Evolutionary conservation across 805 yeast species (phyloP), one percentile per base, ranked within the genome.

Genomic region (Sugiyamaella valdiviana): DNA sequence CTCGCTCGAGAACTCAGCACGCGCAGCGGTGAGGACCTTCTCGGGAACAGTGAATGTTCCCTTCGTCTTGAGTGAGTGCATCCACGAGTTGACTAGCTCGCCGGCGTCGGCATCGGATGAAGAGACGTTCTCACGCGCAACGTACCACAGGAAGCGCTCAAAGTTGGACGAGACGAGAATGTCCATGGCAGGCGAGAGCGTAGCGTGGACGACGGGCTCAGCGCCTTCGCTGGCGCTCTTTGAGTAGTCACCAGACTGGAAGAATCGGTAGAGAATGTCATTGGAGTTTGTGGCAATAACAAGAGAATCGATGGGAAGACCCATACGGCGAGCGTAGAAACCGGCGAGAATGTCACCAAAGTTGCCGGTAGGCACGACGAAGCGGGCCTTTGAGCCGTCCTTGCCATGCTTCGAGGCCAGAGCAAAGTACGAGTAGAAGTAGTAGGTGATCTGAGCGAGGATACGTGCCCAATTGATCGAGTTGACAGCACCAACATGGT

Each of bases 391-490:
- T 19, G 55, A 53, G 24, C 42, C 48, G 12, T 51, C 36, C 7
- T 38, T 45, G 38, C 53, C 55, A 23, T 42, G 58, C 40, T 57
- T 44, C 44, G 58, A 64, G 45, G 62, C 64, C 48, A 85, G 70
- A 64, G 81, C 82, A 78, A 93, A 90, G 74, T 82, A 93, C 4
- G 98, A 80, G 68, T 85, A 81, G 76, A 90, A 93, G 73, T 93
- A 93, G 72, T 93, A 93, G 19, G 99, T 90, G 66, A 89, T 91
- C 73, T 93, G 99, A 38, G 99, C 97, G 60, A 93, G 77, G 58
- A 93, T 93, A 71, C 99, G 82, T 6, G 99, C 98, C 99, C 99
- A 93, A 76, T 93, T 93, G 67, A 93, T 93, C 42, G 98, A 90
- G 72, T 93, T 93, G 53, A 93, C 95, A 15, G 99, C 99, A 59